Evolutionary conservation across 225 moss, liverwort and hornwort genomes (phyloP), one percentile per base, ranked within the genome.

Genomic region (Lunularia cruciata): DNA sequence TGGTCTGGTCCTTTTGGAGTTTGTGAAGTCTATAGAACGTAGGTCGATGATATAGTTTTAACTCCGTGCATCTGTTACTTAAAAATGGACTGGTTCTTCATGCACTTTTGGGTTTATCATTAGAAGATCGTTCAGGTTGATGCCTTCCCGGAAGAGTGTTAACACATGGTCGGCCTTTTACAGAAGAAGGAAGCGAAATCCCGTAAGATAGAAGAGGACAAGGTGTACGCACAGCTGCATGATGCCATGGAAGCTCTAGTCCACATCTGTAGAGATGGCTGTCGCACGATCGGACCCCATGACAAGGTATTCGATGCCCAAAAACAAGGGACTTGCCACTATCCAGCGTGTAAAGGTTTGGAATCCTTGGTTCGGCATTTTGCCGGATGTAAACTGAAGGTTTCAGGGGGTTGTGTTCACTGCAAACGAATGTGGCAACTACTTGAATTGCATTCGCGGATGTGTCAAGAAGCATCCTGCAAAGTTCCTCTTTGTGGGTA

Each of bases 351-450:
- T 48, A 77, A 77, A 55, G 83, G 86, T 60, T 65, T 89, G 74
- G 87, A 90, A 69, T 87, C 87, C 43, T 82, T 90, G 52, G 90
- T 90, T 19, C 88, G 86, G 16, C 89, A 94, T 77, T 94, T 94
- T 74, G 87, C 90, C 68, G 81, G 77, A 39, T 94, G 93, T 76
- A 87, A 83, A 76, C 20, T 77, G 73, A 89, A 90, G 74, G 81
- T 89, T 10, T 76, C 81, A 59, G 86, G 93, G 40, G 89, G 84
- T 31, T 90, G 93, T 71, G 75, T 80, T 47, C 87, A 87, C 73
- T 94, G 93, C 66, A 94, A 89, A 79, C 85, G 90, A 72, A 89
- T 94, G 90, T 90, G 89, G 87, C 90, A 90, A 69, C 84, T 94
- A 8, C 83, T 94, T 12, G 86, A 94, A 77, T 71, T 93, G 32